These are phyloP conservation scores for Aspergillus mulundensis DNA, from an alignment of 495 filamentous ascomycete species.

Conservation along the genomic window DNA sequence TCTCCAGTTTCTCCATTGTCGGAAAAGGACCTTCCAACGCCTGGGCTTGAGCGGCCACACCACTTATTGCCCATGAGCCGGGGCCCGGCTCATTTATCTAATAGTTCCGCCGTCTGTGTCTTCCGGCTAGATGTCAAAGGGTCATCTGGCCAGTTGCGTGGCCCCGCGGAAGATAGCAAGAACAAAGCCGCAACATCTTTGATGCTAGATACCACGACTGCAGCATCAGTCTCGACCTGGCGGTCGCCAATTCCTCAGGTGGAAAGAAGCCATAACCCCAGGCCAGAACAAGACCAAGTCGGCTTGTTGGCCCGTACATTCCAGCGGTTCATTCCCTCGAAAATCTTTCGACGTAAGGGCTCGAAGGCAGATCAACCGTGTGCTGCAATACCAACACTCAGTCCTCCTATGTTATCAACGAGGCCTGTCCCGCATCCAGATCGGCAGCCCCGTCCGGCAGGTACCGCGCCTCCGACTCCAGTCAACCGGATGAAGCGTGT, in stretches of 20 bases:
- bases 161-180: not conserved
- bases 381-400: too few relatives aligned
- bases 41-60: not conserved
- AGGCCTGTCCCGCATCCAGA: not conserved
- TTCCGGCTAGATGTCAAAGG: not conserved
- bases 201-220: too few relatives aligned
- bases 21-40: not conserved
- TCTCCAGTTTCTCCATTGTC: not conserved
- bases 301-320: not conserved
- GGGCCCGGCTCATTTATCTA: not conserved
- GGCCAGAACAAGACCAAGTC: too few relatives aligned
- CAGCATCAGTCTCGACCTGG: too few relatives aligned
- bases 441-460: not conserved
- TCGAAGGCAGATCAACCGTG: not conserved
- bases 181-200: not conserved
- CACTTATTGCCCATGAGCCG: not conserved
- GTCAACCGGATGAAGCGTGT: slow-evolving; percentile 6
- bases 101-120: not conserved
- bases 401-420: not conserved
- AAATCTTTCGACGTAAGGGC: not conserved
- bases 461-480: not conserved
- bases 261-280: too few relatives aligned
- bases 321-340: not conserved
- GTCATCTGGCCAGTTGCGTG: not conserved
- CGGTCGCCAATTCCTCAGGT: too few relatives aligned